Evolutionary conservation across 192 early-diverging fungal species (phyloP).

Genomic region (Mortierella claussenii): DNA sequence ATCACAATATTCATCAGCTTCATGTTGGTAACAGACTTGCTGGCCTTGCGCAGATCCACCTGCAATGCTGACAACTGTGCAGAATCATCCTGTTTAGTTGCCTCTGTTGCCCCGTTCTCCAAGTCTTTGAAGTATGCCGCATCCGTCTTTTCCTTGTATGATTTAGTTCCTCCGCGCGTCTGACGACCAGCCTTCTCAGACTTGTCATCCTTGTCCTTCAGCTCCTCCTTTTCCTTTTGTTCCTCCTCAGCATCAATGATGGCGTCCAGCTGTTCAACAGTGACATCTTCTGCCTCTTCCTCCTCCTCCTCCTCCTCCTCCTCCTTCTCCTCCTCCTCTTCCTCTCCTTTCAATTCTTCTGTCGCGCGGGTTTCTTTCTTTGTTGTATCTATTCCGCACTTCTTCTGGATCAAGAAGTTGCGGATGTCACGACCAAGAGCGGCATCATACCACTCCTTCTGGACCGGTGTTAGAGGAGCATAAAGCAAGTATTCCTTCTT

Average conservation of each 20-base stretch:
- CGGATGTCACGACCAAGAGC: constrained; percentile 69
- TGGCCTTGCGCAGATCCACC: constrained; percentile 34
- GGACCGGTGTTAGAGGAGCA: constrained; percentile 74
- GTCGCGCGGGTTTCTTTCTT: constrained; percentile 6
- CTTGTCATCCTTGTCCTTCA: constrained; percentile 12
- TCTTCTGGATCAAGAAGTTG: constrained; percentile 67
- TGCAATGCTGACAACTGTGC: constrained; percentile 17
- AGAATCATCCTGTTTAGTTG: neutral
- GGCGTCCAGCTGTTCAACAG: constrained; percentile 9
- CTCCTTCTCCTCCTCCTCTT: neutral
- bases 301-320: neutral
- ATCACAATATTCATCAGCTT: constrained; percentile 88
- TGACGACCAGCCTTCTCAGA: neutral
- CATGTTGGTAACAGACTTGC: constrained; percentile 70
- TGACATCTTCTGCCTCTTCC: constrained; percentile 2
- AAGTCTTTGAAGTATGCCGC: constrained; percentile 56
- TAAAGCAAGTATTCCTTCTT: constrained; percentile 92
- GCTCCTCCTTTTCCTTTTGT: constrained; percentile 1
- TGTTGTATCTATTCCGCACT: constrained; percentile 19
- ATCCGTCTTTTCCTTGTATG: constrained; percentile 57
- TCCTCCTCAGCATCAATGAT: constrained; percentile 23
- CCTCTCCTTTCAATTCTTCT: neutral
- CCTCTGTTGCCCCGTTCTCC: constrained; percentile 36
- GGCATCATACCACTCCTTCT: constrained; percentile 80
- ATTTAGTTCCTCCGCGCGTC: constrained; percentile 12